A percentile compares a stretch with the other conserved stretches of the same genome.
These are phyloP conservation scores for Wickerhamomyces tratensis DNA, from an alignment of 805 yeast species.

Conservation along the genomic window DNA sequence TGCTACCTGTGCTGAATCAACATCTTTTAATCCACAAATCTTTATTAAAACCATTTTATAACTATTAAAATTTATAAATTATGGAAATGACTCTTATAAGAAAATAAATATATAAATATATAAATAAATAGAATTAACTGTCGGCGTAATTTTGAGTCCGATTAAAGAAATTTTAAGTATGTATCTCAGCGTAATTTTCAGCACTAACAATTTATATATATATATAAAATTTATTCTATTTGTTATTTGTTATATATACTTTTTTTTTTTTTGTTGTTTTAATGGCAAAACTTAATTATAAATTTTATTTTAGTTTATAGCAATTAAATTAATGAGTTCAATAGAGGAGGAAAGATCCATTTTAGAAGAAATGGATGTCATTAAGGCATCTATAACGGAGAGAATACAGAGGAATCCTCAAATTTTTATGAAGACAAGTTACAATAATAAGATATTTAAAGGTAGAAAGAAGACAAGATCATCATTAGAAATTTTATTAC, in stretches of 20 bases:
- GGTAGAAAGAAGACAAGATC: conserved; percentile 29
- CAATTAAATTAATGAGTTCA: conserved; percentile 9
- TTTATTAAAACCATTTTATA: conserved; percentile 42
- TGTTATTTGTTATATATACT: too few species aligned
- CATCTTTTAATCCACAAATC: conserved; percentile 72
- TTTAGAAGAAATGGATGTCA: conserved; percentile 59
- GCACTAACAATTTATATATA: conserved; percentile 17
- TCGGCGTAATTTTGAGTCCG: conserved; percentile 21
- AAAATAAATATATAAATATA: neutral
- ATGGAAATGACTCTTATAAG: neutral
- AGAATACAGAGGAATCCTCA: conserved; percentile 56
- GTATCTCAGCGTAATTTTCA: conserved; percentile 39
- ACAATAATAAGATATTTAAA: conserved; percentile 19
- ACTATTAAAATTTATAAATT: too few species aligned
- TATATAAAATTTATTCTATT: too few species aligned
- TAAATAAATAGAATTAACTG: neutral
- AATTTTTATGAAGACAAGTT: conserved; percentile 28
- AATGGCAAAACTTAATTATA: conserved; percentile 40
- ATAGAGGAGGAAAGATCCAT: conserved; percentile 29
- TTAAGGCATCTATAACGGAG: conserved; percentile 57
- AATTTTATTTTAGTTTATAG: too few species aligned
- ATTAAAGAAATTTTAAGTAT: conserved; percentile 28
- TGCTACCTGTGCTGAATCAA: conserved; percentile 64
- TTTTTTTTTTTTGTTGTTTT: conserved; percentile 23
- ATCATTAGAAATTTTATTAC: conserved; percentile 41